Evolutionary conservation across 805 yeast genomes (phyloP), one percentile per base, ranked within the genome.

Genomic region (Monosporozyma yasuniensis): DNA sequence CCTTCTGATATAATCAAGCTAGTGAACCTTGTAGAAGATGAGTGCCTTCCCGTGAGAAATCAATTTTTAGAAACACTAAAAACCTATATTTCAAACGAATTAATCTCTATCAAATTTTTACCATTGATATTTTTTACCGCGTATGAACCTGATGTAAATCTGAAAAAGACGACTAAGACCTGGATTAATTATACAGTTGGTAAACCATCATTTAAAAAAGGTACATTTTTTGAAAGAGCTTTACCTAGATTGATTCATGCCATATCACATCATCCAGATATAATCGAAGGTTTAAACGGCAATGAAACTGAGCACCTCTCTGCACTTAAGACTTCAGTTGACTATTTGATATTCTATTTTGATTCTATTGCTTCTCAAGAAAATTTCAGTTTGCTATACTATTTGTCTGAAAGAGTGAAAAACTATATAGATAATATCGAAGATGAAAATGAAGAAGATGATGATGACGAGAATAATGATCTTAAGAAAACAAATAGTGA

Each of bases 401-500:
- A 89, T 63, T 69, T 87, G 46, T 80, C 93, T 0, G 84, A 84
- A 51, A 74, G 95, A 48, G 76, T 87, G 18, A 88, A 87, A 61
- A 95, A 87, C 63, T 84, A 81, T 57, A 73, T 80, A 47, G 95
- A 87, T 67, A 75, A 73, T 9, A 44, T 72, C 4, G 70, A 67
- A 4, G 62, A 59, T 3, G 69, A 64, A 38, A 62, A 59, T 28
- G 61, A 57, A 22, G 52, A 55, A 22, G 52, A 55, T 2, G 61
- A 54, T 16, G 54, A 52, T 1, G 59, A 65, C 49, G 47, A 45
- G 4, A 34, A 28, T 11, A 50, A 44, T 69, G 12, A 53, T 52
- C n/a, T 61, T 60, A 30, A 38, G 10, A 66, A 61, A 1, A 53
- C 66, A 14, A 73, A 75, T 30, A 50, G 55, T 46, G 46, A 54